Evolutionary conservation across 306 rosid species (phyloP), one percentile per base, ranked within the genome.

Genomic region (Inga laurina): DNA sequence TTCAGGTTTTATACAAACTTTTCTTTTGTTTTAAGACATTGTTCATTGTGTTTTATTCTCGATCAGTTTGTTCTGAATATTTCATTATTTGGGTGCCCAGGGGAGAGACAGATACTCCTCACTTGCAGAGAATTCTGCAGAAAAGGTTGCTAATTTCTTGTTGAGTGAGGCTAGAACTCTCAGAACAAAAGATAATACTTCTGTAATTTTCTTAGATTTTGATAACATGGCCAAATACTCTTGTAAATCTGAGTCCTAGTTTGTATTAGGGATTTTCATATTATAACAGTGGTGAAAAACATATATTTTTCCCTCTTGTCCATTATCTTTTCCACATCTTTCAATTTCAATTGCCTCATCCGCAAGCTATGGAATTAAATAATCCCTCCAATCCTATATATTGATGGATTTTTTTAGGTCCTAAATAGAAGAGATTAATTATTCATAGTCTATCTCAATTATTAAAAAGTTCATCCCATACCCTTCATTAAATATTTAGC

Each of bases 141-240:
- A 91, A 78, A 91, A 91, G 90, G 85, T 87, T 59, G 97, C 99
- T 78, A 94, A 88, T 84, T 84, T 83, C 84, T 88, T 97, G 89
- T 82, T 97, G 95, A 87, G 78, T 81, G 99, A 97, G 84, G 99
- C 99, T 88, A 94, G 89, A 89, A 86, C 97, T 76, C 88, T 85
- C 91, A 90, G 94, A 90, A 97, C 99, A 84, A 97, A 92, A 93
- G 99, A 97, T 88, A 97, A 97, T 74, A 97, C 99, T 51, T 89
- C 97, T 82, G 87, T 97, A 86, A 83, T 97, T 89, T 94, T 88
- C 91, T 87, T 97, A 91, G 99, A 97, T 86, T 97, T 97, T 86
- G 97, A 92, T 76, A 77, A 81, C 81, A 84, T 80, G 11, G 65
- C 82, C 84, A 88, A 88, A 77, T 81, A 77, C 85, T 79, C 93